Evolutionary conservation across 371 early-diverging fungal species (phyloP).

Genomic region (Mucor irregularis): DNA sequence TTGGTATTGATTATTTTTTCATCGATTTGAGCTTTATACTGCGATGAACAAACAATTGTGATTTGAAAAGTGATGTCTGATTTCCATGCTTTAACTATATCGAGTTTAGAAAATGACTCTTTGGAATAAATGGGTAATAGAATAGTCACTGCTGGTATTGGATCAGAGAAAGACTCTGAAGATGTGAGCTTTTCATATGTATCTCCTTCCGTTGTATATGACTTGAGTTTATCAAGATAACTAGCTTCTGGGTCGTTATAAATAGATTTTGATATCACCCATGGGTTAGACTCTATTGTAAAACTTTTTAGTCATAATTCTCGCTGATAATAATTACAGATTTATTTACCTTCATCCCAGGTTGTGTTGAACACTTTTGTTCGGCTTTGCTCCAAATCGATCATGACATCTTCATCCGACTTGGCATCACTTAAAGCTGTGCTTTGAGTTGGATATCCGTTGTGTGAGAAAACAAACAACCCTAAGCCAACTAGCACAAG

Average conservation of each 20-base stretch:
- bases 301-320: neutral
- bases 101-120: slow-evolving; percentile 9
- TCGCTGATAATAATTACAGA: neutral
- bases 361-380: slow-evolving; percentile 8
- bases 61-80: neutral
- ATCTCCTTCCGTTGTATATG: slow-evolving; percentile 21
- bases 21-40: slow-evolving; percentile 1
- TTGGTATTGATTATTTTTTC: slow-evolving; percentile 1
- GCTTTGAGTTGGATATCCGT: slow-evolving; percentile 1
- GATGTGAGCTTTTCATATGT: slow-evolving; percentile 5
- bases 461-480: slow-evolving; percentile 7
- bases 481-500: neutral
- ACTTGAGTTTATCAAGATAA: slow-evolving; percentile 5
- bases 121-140: slow-evolving; percentile 19
- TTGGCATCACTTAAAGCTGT: neutral
- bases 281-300: slow-evolving; percentile 16
- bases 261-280: slow-evolving; percentile 18
- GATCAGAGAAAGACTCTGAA: neutral
- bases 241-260: slow-evolving; percentile 7
- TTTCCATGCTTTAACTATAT: slow-evolving; percentile 7
- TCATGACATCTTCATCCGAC: slow-evolving; percentile 5
- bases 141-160: slow-evolving; percentile 5
- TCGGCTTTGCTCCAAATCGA: neutral
- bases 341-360: slow-evolving; percentile 17
- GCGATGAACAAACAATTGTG: slow-evolving; percentile 10